phyloP scores from a whole-genome alignment of 2,329 filamentous ascomycete genomes.

The Cladosporium sp. region DNA sequence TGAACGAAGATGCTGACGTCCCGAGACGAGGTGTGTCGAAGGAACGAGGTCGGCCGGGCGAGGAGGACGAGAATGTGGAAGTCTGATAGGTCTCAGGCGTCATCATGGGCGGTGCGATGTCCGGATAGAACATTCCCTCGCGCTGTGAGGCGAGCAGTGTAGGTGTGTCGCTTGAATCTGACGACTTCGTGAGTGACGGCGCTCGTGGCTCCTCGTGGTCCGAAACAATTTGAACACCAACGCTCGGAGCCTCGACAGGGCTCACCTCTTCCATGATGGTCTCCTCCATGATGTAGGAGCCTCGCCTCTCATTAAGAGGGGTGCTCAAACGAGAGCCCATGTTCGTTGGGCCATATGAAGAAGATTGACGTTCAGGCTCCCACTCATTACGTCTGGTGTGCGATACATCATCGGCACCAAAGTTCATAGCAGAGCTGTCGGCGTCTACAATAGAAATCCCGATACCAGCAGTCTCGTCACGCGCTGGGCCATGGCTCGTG shows the following conservation, averaged over 20 bases:
- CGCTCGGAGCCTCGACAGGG: constrained; percentile 42
- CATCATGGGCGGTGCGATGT: constrained; percentile 47
- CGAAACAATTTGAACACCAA: constrained; percentile 47
- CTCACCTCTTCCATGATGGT: constrained; percentile 39
- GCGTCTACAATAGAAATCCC: constrained; percentile 36
- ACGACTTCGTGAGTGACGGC: constrained; percentile 51
- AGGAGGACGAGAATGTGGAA: constrained; percentile 53
- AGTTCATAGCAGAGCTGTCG: constrained; percentile 22
- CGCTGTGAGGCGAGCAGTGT: constrained; percentile 38
- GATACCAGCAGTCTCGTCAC: constrained; percentile 39
- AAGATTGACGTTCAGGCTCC: constrained; percentile 22
- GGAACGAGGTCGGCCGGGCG: constrained; percentile 65
- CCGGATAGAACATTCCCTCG: constrained; percentile 28
- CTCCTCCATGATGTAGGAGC: constrained; percentile 36
- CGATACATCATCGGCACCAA: constrained; percentile 4
- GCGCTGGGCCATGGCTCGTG: constrained; percentile 31
- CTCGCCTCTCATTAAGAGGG: constrained; percentile 29
- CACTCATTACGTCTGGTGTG: constrained; percentile 26
- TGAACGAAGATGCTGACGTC: constrained; percentile 70
- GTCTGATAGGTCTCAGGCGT: constrained; percentile 65
- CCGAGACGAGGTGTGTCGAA: constrained; percentile 72
- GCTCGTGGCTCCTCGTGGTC: constrained; percentile 50
- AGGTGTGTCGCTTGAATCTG: constrained; percentile 48
- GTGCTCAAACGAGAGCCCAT: constrained; percentile 27
- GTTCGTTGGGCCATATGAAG: constrained; percentile 20